Conservation (phyloP, 2,329 filamentous ascomycete species). For the Pseudocercospora vitis region DNA sequence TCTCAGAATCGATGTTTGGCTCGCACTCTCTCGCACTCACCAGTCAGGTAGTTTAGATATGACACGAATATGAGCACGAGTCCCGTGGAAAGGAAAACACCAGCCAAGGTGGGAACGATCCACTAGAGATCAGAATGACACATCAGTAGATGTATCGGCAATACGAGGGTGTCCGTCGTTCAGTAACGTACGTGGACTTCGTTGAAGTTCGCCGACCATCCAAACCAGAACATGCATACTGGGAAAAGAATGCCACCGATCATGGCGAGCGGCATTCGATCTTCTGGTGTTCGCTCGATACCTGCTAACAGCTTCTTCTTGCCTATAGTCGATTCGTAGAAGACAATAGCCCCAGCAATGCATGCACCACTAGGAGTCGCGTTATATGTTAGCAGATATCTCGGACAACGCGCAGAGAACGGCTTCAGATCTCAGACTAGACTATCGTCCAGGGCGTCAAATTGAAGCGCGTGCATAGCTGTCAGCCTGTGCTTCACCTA, state of each 20-base stretch:
- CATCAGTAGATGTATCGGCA: too few species aligned
- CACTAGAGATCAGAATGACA: not conserved
- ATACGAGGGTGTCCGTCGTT: too few species aligned
- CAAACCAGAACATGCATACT: constrained; percentile 38
- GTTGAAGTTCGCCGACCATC: constrained; percentile 42
- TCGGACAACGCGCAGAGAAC: too few species aligned
- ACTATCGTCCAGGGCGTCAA: too few species aligned
- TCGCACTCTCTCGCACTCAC: too few species aligned
- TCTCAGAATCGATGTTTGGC: not conserved
- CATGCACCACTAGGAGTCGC: too few species aligned
- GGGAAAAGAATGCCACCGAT: constrained; percentile 37
- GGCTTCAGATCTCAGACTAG: too few species aligned
- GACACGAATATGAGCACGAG: constrained; percentile 53
- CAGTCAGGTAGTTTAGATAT: constrained; percentile 56
- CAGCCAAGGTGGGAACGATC: constrained; percentile 45
- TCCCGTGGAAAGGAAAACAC: constrained; percentile 43
- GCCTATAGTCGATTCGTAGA: constrained; percentile 43
- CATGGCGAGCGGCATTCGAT: constrained; percentile 39
- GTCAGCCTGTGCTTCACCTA: too few species aligned
- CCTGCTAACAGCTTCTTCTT: constrained; percentile 43
- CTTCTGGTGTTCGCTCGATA: constrained; percentile 43
- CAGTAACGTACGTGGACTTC: constrained; percentile 45
- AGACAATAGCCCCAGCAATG: constrained; percentile 46
- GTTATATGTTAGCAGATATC: too few species aligned
- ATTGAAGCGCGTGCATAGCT: too few species aligned